Evolutionary conservation across 2,329 filamentous ascomycete species (phyloP).

Genomic region (Geoglossum cookeanum): DNA sequence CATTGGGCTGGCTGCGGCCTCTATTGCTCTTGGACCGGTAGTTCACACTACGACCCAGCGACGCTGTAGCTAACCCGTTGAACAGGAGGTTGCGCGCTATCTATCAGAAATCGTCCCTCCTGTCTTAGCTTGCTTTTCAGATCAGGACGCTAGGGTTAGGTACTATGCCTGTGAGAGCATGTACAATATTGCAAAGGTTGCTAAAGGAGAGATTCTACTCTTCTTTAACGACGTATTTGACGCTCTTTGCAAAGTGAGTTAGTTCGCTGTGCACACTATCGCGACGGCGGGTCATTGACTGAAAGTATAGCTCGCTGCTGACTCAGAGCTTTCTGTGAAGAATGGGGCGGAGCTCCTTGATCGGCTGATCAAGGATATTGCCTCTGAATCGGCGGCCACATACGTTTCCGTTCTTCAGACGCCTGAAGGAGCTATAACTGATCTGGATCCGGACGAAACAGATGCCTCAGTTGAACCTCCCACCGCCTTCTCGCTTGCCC

Average conservation of each 20-base stretch:
- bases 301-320: constrained; percentile 57
- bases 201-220: constrained; percentile 87
- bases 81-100: constrained; percentile 76
- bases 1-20: constrained; percentile 86
- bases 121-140: constrained; percentile 89
- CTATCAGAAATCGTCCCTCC: constrained; percentile 88
- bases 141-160: constrained; percentile 89
- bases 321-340: constrained; percentile 92
- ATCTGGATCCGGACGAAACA: constrained; percentile 25
- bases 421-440: constrained; percentile 29
- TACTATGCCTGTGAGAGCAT: constrained; percentile 99
- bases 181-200: constrained; percentile 99
- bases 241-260: constrained; percentile 71
- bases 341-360: constrained; percentile 93
- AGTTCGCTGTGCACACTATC: constrained; percentile 9
- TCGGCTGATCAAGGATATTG: constrained; percentile 87
- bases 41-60: constrained; percentile 19
- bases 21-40: constrained; percentile 84
- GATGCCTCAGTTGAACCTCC: constrained; percentile 36
- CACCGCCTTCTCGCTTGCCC: constrained; percentile 77
- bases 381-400: constrained; percentile 82
- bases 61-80: constrained; percentile 8
- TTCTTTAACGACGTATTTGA: constrained; percentile 99
- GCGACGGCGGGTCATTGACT: constrained; percentile 11
- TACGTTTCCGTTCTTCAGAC: constrained; percentile 78